These are phyloP conservation scores for Trichoderma atrobrunneum DNA, from an alignment of 2,329 filamentous ascomycete species.

Conservation along the genomic window DNA sequence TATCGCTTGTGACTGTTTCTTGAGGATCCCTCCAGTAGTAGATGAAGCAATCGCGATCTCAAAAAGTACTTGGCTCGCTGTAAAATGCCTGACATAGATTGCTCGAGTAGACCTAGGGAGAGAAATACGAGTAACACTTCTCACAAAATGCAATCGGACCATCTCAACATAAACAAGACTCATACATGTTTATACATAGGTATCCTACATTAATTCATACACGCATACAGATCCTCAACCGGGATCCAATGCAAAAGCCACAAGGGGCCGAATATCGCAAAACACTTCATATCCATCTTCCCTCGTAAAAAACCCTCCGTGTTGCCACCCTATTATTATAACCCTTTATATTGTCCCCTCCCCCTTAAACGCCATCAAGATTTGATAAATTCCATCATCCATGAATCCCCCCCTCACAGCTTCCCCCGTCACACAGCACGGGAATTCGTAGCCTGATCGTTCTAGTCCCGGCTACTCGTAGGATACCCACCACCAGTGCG, in stretches of 20 bases:
- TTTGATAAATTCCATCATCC: background rate
- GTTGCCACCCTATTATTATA: background rate
- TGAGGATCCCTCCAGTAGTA: background rate
- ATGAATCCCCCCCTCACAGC: no score
- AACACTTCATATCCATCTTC: background rate
- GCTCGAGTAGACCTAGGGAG: no score
- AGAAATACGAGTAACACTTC: no score
- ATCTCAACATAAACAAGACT: background rate
- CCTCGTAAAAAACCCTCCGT: background rate
- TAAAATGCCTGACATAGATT: no score
- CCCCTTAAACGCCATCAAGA: background rate
- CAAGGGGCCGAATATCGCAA: background rate
- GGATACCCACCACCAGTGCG: slow-evolving; percentile 15
- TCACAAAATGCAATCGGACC: background rate
- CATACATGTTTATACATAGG: background rate
- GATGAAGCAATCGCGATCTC: background rate
- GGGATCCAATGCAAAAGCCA: background rate
- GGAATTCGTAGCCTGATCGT: fast-evolving
- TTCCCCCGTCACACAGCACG: background rate
- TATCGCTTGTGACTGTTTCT: background rate
- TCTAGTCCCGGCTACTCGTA: background rate
- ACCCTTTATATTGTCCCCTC: background rate
- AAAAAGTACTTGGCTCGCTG: background rate
- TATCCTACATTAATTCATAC: background rate
- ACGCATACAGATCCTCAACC: background rate